Base-by-base conservation (phyloP, 768 basidiomycete species). In the Mycena vulgaris region DNA sequence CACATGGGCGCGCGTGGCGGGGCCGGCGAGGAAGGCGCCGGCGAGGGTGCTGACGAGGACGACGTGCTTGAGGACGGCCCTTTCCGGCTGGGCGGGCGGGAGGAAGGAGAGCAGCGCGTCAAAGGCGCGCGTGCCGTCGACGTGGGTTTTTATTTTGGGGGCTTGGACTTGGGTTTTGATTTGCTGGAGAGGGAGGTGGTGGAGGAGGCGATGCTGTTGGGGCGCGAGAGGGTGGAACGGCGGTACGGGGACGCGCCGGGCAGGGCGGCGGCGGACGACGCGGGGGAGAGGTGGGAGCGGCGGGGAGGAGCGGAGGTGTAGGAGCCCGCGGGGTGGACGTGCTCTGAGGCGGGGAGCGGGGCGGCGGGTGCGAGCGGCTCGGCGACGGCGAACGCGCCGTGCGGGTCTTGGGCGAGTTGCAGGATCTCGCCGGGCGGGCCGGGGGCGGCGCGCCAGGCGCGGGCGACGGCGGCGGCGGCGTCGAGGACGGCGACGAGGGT, bases 21-120 rank as follows among this genome's bases (percentile, higher is more conserved):
- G 30, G 28, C 53, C 53, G 33, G 53, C 33, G 23, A 73, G 55
- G 55, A 69, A 73, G 2, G 37, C 63, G 13, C 45, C 55, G 2
- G 71, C 68, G 28, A 73, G 71, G 1, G 68, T 69, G 48, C 52
- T 85, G 5, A 86, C 80, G 33, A 88, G 79, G 14, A 88, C 82
- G 9, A 83, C 80, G 66, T 84, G 80, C 62, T 86, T 86, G 6
- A 87, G 73, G 6, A 86, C 74, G 14, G 79, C 79, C 68, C 85
- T 85, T 42, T 88, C 86, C 0, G 81, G 78, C 1, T 83, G 63
- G 21, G 66, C 65, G 5, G 77, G 39, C 0, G 85, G 84, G n/a
- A 88, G 77, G 70, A 85, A 86, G 53, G 84, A 85, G 68, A 88
- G 65, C 19, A 88, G 71, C 11, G 83, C 83, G 64, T 85, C 84